These are phyloP conservation scores for Auriscalpium microsporum DNA, from an alignment of 768 basidiomycete species.

Conservation along the genomic window DNA sequence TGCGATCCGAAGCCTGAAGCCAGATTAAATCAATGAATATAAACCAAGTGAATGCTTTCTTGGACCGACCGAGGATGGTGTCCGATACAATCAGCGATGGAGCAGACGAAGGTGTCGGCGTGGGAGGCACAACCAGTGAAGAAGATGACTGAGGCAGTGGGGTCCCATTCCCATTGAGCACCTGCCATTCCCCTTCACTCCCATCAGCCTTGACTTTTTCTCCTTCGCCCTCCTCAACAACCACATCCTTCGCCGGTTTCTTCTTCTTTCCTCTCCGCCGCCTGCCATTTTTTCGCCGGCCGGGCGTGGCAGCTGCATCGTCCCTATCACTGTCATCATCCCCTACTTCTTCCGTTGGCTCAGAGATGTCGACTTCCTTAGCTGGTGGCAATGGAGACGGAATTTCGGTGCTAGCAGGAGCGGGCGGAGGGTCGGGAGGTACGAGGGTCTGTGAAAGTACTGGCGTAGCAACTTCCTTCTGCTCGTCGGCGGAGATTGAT, in stretches of 20 bases:
- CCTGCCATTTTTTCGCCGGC: conserved; percentile 27
- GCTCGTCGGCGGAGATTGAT: too few relatives aligned
- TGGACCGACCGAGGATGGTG: conserved; percentile 55
- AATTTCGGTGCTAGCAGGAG: too few relatives aligned
- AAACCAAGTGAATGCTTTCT: neutral
- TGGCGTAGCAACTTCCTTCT: too few relatives aligned
- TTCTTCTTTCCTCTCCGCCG: conserved; percentile 25
- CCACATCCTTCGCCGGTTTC: conserved; percentile 17
- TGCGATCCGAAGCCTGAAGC: conserved; percentile 86
- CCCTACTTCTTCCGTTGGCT: conserved; percentile 25
- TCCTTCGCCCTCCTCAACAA: conserved; percentile 10
- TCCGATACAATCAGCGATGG: conserved; percentile 68
- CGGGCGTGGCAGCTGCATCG: conserved; percentile 34
- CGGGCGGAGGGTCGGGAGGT: too few relatives aligned
- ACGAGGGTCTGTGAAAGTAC: too few relatives aligned
- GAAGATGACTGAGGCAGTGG: conserved; percentile 6
- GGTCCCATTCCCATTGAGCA: conserved; percentile 10
- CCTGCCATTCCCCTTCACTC: conserved; percentile 10
- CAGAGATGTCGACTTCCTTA: neutral
- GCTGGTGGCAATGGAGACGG: neutral
- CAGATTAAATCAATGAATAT: conserved; percentile 3
- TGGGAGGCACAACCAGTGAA: conserved; percentile 17
- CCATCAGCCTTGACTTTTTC: conserved; percentile 19
- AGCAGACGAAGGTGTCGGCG: conserved; percentile 12
- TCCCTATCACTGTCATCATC: conserved; percentile 58